Percentiles rank a stretch among this genome's conserved stretches.
phyloP scores from a whole-genome alignment of 495 filamentous ascomycete genomes.

The Tuber microsphaerosporum region DNA sequence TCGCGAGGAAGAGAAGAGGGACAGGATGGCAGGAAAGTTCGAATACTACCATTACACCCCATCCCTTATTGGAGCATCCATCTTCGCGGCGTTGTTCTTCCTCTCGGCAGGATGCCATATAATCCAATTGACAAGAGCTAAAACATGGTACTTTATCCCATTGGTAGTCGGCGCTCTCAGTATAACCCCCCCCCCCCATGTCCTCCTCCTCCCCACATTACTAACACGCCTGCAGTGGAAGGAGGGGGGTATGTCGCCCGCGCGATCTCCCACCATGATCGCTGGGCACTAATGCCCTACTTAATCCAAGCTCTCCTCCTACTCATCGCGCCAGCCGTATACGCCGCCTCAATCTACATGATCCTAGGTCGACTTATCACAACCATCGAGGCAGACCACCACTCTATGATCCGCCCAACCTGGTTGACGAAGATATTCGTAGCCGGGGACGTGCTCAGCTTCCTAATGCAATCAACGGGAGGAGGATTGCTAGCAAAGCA shows the following conservation, averaged over 20 bases:
- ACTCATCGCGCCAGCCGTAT: constrained; percentile 50
- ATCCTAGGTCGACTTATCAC: constrained; percentile 49
- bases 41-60: constrained; percentile 49
- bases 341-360: constrained; percentile 56
- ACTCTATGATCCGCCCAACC: constrained; percentile 43
- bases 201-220: not conserved
- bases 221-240: constrained; percentile 47
- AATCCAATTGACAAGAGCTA: constrained; percentile 47
- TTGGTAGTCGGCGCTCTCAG: constrained; percentile 55
- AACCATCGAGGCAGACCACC: constrained; percentile 42
- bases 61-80: constrained; percentile 46
- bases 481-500: constrained; percentile 42
- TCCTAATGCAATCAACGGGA: constrained; percentile 44
- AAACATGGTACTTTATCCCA: constrained; percentile 57
- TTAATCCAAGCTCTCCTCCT: constrained; percentile 48
- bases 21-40: constrained; percentile 13
- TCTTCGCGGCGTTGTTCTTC: constrained; percentile 52
- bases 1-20: not conserved
- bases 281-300: constrained; percentile 44
- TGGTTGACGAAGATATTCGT: constrained; percentile 52
- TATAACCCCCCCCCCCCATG: constrained; percentile 10
- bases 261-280: constrained; percentile 42
- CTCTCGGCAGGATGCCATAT: constrained; percentile 47
- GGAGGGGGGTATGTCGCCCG: constrained; percentile 55
- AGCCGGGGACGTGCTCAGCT: constrained; percentile 45